Evolutionary conservation across 2,329 filamentous ascomycete species (phyloP).

Genomic region (Ascochyta lentis): DNA sequence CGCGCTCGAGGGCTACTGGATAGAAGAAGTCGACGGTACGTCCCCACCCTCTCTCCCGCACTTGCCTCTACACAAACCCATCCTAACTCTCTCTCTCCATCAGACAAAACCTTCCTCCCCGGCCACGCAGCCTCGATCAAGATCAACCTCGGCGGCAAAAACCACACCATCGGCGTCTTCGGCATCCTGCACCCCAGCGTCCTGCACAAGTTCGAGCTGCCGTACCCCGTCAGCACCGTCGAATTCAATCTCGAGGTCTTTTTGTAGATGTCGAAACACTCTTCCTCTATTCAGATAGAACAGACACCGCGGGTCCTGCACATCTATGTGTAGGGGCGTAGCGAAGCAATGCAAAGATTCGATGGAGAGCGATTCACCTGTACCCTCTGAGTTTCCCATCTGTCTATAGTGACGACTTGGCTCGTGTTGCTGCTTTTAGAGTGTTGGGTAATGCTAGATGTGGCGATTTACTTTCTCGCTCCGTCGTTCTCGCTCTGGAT

Average conservation of each 20-base stretch:
- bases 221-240: slow-evolving; percentile 90
- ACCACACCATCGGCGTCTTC: slow-evolving; percentile 82
- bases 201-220: slow-evolving; percentile 90
- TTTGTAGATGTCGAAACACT: slow-evolving; percentile 59
- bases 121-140: slow-evolving; percentile 89
- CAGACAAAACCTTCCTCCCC: slow-evolving; percentile 85
- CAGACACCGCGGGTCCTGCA: too few species aligned
- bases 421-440: too few species aligned
- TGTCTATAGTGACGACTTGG: too few species aligned
- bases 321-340: too few species aligned
- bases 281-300: too few species aligned
- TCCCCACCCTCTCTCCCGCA: slow-evolving; percentile 2
- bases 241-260: slow-evolving; percentile 96
- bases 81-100: too few species aligned
- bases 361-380: too few species aligned
- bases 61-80: background rate
- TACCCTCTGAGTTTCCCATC: too few species aligned
- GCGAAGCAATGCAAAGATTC: too few species aligned
- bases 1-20: slow-evolving; percentile 81
- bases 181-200: slow-evolving; percentile 94
- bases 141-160: slow-evolving; percentile 75
- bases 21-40: slow-evolving; percentile 83
- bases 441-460: too few species aligned
- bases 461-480: too few species aligned
- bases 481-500: too few species aligned